Conservation (phyloP, 208 protist species). For the Endotrypanum monterogeii region DNA sequence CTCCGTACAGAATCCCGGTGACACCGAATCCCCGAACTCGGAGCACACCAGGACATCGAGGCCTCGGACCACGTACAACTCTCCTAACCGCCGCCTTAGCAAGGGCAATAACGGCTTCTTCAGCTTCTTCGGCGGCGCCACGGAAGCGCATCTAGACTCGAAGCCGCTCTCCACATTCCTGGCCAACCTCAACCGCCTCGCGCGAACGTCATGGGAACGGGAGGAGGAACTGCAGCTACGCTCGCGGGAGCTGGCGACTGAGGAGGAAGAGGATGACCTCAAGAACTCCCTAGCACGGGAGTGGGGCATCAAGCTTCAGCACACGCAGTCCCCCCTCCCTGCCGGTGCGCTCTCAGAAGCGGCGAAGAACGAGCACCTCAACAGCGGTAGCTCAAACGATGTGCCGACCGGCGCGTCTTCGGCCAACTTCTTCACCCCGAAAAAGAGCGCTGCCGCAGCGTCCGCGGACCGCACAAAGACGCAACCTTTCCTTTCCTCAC, state of each 20-base stretch:
- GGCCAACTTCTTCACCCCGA: background rate
- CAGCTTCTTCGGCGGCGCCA: slow-evolving; percentile 69
- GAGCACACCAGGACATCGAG: slow-evolving; percentile 1
- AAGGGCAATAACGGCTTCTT: slow-evolving; percentile 58
- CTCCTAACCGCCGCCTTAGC: slow-evolving; percentile 28
- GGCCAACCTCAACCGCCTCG: slow-evolving; percentile 35
- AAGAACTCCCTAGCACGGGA: slow-evolving; percentile 21
- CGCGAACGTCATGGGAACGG: slow-evolving; percentile 30
- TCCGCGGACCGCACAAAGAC: slow-evolving; percentile 17
- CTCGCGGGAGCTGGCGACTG: slow-evolving; percentile 47
- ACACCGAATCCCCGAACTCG: background rate
- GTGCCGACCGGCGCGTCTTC: background rate
- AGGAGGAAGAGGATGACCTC: slow-evolving; percentile 42
- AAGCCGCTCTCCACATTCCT: slow-evolving; percentile 67
- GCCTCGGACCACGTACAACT: slow-evolving; percentile 16
- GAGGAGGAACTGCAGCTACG: slow-evolving; percentile 58
- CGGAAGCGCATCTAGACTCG: slow-evolving; percentile 55
- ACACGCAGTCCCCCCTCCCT: background rate
- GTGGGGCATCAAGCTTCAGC: slow-evolving; percentile 5
- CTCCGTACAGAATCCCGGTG: background rate
- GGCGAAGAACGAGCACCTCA: background rate
- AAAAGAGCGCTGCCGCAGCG: slow-evolving; percentile 2
- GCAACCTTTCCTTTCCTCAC: slow-evolving; percentile 29
- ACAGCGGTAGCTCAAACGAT: background rate
- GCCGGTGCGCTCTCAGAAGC: background rate